Conservation (phyloP, 345 rosid genomes). For the Syzygium aqueum region DNA sequence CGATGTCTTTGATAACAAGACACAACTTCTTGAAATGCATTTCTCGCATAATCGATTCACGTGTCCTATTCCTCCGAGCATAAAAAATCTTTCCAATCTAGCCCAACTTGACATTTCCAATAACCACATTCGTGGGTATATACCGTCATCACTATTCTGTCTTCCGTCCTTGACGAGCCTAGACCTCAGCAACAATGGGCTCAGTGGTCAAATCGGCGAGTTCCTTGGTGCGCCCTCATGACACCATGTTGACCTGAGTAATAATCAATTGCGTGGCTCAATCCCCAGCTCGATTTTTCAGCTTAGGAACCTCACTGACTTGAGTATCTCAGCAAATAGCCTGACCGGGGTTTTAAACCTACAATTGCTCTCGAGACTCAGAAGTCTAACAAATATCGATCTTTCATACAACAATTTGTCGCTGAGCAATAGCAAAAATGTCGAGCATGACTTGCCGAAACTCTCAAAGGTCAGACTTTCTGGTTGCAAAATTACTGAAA, state of each 20-base stretch:
- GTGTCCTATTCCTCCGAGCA: neutral
- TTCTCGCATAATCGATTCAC: neutral
- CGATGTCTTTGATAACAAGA: neutral
- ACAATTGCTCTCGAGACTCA: constrained; percentile 2
- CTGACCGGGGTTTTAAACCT: constrained; percentile 7
- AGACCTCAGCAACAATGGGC: neutral
- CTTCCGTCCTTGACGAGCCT: constrained; percentile 3
- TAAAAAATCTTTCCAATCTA: neutral
- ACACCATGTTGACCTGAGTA: neutral
- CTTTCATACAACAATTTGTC: neutral
- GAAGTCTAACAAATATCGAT: neutral
- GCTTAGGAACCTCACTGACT: neutral
- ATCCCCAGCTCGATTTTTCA: constrained; percentile 9
- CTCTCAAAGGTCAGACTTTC: neutral
- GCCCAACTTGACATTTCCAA: neutral
- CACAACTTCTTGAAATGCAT: neutral
- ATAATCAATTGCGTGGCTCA: constrained; percentile 4
- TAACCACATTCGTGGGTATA: neutral
- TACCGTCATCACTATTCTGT: constrained; percentile 7
- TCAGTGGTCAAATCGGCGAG: neutral
- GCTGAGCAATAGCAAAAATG: neutral
- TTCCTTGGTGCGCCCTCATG: neutral
- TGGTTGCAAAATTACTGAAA: constrained; percentile 7
- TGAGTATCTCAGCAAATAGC: constrained; percentile 6
- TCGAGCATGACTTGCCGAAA: neutral